Conservation (phyloP, 2,329 filamentous ascomycete species). For the Fusarium virguliforme region DNA sequence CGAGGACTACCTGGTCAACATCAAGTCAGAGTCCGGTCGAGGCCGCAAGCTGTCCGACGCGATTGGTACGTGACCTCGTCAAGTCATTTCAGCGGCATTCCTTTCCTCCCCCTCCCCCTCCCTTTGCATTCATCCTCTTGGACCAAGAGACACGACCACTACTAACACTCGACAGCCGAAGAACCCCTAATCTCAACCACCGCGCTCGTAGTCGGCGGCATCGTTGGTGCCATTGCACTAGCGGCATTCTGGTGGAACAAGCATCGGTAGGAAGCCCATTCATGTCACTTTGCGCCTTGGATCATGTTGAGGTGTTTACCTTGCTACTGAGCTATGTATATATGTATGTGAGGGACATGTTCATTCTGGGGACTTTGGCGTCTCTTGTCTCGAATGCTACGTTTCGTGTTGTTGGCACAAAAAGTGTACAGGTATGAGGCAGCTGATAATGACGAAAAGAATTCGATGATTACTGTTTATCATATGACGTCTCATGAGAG, state of each 20-base stretch:
- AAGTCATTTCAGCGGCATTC: constrained; percentile 15
- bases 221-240: constrained; percentile 58
- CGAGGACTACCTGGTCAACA: constrained; percentile 60
- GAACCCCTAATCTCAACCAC: constrained; percentile 54
- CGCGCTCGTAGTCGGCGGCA: constrained; percentile 54
- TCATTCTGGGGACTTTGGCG: constrained; percentile 37
- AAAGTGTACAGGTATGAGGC: constrained; percentile 38
- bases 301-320: constrained; percentile 18
- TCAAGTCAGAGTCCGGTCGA: constrained; percentile 60
- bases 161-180: constrained; percentile 52
- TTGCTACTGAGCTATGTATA: constrained; percentile 35
- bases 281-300: neutral
- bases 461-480: constrained; percentile 22
- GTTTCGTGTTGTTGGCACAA: constrained; percentile 18
- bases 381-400: constrained; percentile 27
- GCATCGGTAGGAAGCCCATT: constrained; percentile 45
- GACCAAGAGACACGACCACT: constrained; percentile 10
- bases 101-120: neutral
- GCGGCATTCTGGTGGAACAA: constrained; percentile 59
- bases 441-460: constrained; percentile 25
- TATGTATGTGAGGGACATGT: constrained; percentile 33
- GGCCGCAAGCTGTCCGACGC: constrained; percentile 53
- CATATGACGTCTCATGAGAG: neutral
- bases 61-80: constrained; percentile 51
- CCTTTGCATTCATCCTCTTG: constrained; percentile 6